These are phyloP conservation scores for Ciborinia camelliae DNA, from an alignment of 2,329 filamentous ascomycete genomes.

Conservation along the genomic window DNA sequence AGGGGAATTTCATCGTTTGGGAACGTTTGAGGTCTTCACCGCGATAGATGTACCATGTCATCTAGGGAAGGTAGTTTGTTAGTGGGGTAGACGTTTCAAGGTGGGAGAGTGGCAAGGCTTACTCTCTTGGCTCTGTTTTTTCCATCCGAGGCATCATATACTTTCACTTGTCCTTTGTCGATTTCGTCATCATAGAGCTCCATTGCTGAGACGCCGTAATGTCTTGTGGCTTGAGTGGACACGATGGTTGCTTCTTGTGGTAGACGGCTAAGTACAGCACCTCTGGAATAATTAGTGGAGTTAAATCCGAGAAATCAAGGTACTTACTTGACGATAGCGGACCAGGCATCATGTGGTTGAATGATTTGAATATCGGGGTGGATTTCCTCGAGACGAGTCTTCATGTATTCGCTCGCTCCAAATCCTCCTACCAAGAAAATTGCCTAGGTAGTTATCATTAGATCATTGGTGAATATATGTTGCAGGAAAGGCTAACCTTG, in stretches of 20 bases:
- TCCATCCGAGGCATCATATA: conserved; percentile 5
- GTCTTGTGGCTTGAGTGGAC: conserved; percentile 25
- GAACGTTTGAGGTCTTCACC: conserved; percentile 26
- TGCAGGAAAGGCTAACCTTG: conserved; percentile 36
- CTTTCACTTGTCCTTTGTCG: conserved; percentile 19
- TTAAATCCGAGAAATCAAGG: background rate
- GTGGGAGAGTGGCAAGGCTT: background rate
- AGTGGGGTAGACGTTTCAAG: background rate
- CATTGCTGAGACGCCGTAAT: conserved; percentile 27
- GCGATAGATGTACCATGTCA: conserved; percentile 28
- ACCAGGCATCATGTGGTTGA: conserved; percentile 27
- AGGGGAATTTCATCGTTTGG: conserved; percentile 23
- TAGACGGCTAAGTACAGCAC: conserved; percentile 27
- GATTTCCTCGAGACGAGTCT: conserved; percentile 41
- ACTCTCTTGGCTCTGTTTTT: conserved; percentile 4
- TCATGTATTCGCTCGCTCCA: conserved; percentile 31
- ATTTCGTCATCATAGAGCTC: conserved; percentile 5
- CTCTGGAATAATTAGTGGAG: conserved; percentile 16
- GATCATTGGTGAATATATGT: conserved; percentile 24
- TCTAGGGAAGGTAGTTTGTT: conserved; percentile 18
- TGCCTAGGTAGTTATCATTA: conserved; percentile 20
- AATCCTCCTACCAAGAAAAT: conserved; percentile 32
- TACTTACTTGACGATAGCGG: conserved; percentile 28
- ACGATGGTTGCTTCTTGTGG: conserved; percentile 23
- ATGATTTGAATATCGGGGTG: conserved; percentile 34